Evolutionary conservation across 768 basidiomycete species (phyloP), one percentile per base, ranked within the genome.

Genomic region (Dictyophora rubrovolvata): DNA sequence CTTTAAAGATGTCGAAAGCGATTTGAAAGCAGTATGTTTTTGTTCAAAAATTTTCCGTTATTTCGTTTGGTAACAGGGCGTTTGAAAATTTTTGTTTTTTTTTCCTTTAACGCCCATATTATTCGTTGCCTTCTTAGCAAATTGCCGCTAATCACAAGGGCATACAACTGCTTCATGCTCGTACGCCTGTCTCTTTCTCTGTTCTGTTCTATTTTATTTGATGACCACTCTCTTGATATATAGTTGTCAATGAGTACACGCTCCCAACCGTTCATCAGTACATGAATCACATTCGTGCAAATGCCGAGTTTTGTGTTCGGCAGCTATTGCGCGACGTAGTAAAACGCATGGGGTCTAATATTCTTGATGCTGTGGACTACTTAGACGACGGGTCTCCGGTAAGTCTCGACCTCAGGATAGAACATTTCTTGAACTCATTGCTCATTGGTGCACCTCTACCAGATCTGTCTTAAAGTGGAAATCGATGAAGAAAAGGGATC

Each of bases 71-170:
- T 21, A 17, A 21, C 48, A 22, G 17, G 54, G 33, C 53, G 36
- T 18, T 56, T 20, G 28, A n/a, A n/a, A n/a, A 4, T 55, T n/a
- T 55, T 48, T 23, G 6, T 20, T 22, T 22, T 34, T 10, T 12
- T 12, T 18, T 51, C 28, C 28, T 51, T 51, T 51, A 34, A 34
- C 28, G 50, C 21, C 50, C 50, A 18, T 51, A 18, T 22, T 51
- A 4, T 17, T 16, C 14, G 50, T 20, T 54, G 23, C 23, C 8
- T 28, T 33, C 21, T 3, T 50, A 92, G 89, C 92, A 94, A 90
- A 86, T 94, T 62, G 90, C 92, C 1, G 91, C 93, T 7, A 96
- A 96, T 68, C 82, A 93, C 70, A 93, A 94, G 72, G 94, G 92
- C 12, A 83, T 90, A 35, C 86, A 89, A 63, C 77, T 93, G 3